Conservation (phyloP, 495 filamentous ascomycete species). For the Cladorrhinum samala region DNA sequence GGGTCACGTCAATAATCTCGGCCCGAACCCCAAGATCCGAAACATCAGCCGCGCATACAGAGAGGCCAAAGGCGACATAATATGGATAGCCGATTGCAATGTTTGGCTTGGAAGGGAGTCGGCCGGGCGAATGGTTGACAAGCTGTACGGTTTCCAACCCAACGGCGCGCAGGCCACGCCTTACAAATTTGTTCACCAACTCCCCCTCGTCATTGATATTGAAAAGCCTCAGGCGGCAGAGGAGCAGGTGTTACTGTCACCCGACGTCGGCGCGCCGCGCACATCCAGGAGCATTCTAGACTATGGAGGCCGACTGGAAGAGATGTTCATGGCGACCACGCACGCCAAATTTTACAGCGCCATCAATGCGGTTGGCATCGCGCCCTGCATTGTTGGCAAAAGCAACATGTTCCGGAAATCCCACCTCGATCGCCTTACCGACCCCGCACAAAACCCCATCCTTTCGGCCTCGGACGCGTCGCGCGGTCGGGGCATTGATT, state of each 20-base stretch:
- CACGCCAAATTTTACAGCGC: slow-evolving; percentile 98
- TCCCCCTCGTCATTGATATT: slow-evolving; percentile 80
- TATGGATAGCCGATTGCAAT: slow-evolving; percentile 97
- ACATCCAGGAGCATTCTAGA: slow-evolving; percentile 14
- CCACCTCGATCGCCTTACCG: slow-evolving; percentile 77
- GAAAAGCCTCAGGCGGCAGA: slow-evolving; percentile 31
- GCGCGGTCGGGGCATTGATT: slow-evolving; percentile 69
- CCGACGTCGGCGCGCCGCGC: not conserved
- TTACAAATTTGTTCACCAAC: slow-evolving; percentile 94
- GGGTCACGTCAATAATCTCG: slow-evolving; percentile 55
- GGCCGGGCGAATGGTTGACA: slow-evolving; percentile 78
- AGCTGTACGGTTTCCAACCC: slow-evolving; percentile 61
- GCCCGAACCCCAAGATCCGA: slow-evolving; percentile 96
- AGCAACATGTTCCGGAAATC: slow-evolving; percentile 96
- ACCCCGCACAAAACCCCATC: slow-evolving; percentile 39
- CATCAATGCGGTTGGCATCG: slow-evolving; percentile 87
- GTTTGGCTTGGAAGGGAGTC: slow-evolving; percentile 82
- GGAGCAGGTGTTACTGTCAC: slow-evolving; percentile 13
- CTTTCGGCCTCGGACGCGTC: slow-evolving; percentile 38
- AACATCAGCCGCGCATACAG: slow-evolving; percentile 94
- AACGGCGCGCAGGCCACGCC: slow-evolving; percentile 41
- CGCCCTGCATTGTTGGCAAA: slow-evolving; percentile 93
- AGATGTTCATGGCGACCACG: slow-evolving; percentile 86
- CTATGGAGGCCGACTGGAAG: slow-evolving; percentile 80
- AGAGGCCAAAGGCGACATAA: slow-evolving; percentile 85